These are phyloP conservation scores for Tricholoma hemisulphureum DNA, from an alignment of 768 basidiomycete species.

Conservation along the genomic window DNA sequence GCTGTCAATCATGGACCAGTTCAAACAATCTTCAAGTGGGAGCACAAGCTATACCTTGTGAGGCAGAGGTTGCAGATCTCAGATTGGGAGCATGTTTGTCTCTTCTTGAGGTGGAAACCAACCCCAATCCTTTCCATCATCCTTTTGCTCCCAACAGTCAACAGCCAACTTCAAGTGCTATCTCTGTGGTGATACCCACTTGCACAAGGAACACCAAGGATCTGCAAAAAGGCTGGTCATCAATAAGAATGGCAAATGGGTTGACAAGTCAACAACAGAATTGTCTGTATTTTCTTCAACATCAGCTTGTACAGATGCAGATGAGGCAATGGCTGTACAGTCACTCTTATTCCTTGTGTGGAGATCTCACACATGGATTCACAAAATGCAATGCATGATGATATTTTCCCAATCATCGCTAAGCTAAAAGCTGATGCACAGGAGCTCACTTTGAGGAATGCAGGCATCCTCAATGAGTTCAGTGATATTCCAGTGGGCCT, in stretches of 20 bases:
- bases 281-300: neutral
- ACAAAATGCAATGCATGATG: constrained; percentile 4
- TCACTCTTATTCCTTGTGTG: constrained; percentile 18
- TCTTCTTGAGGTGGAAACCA: neutral
- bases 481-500: constrained; percentile 14
- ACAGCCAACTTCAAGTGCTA: no score
- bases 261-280: neutral
- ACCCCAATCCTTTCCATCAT: neutral
- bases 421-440: constrained; percentile 13
- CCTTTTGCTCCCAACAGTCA: neutral
- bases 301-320: neutral
- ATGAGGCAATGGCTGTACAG: neutral
- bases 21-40: neutral
- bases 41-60: neutral
- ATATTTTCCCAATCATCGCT: constrained; percentile 16
- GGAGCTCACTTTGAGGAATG: neutral
- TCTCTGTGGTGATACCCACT: no score
- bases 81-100: neutral
- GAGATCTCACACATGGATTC: constrained; percentile 6
- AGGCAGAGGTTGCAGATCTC: neutral
- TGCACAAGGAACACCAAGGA: no score
- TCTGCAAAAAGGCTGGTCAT: no score
- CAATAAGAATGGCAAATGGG: no score
- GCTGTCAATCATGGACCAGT: neutral
- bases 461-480: neutral